Percentiles rank a stretch among this genome's conserved stretches.
Conservation (phyloP, 805 yeast species). For the Candida maltosa region DNA sequence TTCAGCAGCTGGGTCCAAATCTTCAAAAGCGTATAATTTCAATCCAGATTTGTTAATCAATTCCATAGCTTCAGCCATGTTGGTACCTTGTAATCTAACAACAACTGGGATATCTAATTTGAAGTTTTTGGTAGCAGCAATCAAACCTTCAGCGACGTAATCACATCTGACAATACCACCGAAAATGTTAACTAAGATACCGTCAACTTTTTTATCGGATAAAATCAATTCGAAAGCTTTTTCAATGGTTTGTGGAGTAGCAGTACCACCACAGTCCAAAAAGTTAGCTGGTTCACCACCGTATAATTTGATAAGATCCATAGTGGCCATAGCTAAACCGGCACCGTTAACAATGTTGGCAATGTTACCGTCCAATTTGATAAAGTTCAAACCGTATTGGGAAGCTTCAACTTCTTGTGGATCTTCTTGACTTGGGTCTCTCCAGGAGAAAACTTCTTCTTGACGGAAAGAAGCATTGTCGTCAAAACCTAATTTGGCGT, state of each 20-base stretch:
- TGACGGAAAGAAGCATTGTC: slow-evolving; percentile 96
- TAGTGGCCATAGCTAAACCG: slow-evolving; percentile 99
- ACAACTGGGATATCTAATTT: slow-evolving; percentile 91
- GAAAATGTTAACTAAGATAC: slow-evolving; percentile 96
- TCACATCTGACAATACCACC: slow-evolving; percentile 99
- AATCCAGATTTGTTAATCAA: slow-evolving; percentile 85
- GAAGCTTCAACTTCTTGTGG: slow-evolving; percentile 94
- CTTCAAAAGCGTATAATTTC: slow-evolving; percentile 86
- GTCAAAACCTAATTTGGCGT: slow-evolving; percentile 97
- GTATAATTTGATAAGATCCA: slow-evolving; percentile 97
- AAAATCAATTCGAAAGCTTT: slow-evolving; percentile 92
- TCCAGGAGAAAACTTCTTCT: slow-evolving; percentile 91
- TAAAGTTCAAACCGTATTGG: slow-evolving; percentile 87
- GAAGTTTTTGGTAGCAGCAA: slow-evolving; percentile 90
- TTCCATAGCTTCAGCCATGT: slow-evolving; percentile 82
- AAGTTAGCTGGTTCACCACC: slow-evolving; percentile 99
- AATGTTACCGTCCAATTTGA: slow-evolving; percentile 96
- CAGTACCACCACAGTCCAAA: slow-evolving; percentile 99
- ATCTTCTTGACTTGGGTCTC: slow-evolving; percentile 97
- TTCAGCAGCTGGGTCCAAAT: slow-evolving; percentile 96
- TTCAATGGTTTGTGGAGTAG: slow-evolving; percentile 97
- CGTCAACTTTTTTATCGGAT: slow-evolving; percentile 83
- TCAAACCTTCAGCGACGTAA: slow-evolving; percentile 95
- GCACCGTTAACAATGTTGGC: slow-evolving; percentile 99
- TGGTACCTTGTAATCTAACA: slow-evolving; percentile 98